These are phyloP conservation scores for Pythium brachiatum DNA, from an alignment of 352 stramenopile genomes.

Conservation along the genomic window DNA sequence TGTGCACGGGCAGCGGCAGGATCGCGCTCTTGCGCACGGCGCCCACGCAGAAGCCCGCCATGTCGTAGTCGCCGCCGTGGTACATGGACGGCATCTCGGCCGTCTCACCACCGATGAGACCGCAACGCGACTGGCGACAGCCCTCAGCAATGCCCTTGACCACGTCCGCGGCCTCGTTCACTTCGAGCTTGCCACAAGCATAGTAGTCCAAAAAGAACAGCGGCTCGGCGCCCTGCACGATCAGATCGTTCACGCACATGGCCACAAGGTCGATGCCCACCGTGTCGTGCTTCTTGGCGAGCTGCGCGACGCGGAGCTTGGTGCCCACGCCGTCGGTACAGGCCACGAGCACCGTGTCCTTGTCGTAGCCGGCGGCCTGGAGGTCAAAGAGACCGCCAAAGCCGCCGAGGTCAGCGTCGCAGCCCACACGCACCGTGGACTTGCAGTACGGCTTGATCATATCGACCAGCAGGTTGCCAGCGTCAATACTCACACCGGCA, in stretches of 20 bases:
- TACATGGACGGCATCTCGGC: constrained; percentile 99
- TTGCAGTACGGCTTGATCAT: constrained; percentile 99
- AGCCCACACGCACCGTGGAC: constrained; percentile 93
- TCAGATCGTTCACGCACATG: constrained; percentile 99
- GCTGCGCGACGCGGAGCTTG: constrained; percentile 93
- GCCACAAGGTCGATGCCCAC: constrained; percentile 98
- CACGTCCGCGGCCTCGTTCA: constrained; percentile 92
- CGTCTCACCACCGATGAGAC: constrained; percentile 96
- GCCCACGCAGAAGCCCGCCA: constrained; percentile 98
- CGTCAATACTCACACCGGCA: constrained; percentile 98
- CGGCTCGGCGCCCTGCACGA: constrained; percentile 98
- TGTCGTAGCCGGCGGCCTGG: constrained; percentile 93
- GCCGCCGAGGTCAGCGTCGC: constrained; percentile 95
- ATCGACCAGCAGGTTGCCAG: constrained; percentile 94
- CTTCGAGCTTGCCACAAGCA: constrained; percentile 95
- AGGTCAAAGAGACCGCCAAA: constrained; percentile 99
- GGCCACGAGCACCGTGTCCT: constrained; percentile 97
- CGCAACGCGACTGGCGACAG: constrained; percentile 94
- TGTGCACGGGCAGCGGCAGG: constrained; percentile 80
- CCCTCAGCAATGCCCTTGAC: constrained; percentile 98
- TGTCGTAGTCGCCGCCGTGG: constrained; percentile 96
- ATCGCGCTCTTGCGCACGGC: constrained; percentile 90
- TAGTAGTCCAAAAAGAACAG: constrained; percentile 99
- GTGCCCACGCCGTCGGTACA: constrained; percentile 98
- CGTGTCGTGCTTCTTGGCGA: constrained; percentile 92